phyloP scores from a whole-genome alignment of 345 rosid species.

The Noccaea bulbosa region DNA sequence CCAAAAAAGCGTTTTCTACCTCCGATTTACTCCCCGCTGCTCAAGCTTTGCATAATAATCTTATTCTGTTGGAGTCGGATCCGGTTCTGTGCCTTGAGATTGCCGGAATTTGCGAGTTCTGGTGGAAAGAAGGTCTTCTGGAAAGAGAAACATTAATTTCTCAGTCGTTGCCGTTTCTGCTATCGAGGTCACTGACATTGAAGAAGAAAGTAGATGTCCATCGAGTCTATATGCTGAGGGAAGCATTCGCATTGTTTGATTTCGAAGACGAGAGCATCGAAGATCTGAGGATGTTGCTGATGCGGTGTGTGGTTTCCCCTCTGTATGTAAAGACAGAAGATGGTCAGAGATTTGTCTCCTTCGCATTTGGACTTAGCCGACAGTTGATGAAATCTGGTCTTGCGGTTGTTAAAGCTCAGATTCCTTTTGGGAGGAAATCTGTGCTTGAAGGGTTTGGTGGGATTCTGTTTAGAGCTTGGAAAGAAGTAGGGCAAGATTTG shows the following conservation, averaged over 20 bases:
- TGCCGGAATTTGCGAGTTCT: slow-evolving; percentile 72
- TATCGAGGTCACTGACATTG: slow-evolving; percentile 75
- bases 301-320: slow-evolving; percentile 82
- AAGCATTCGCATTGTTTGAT: slow-evolving; percentile 75
- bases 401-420: slow-evolving; percentile 86
- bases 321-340: slow-evolving; percentile 78
- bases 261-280: slow-evolving; percentile 89
- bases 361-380: slow-evolving; percentile 72
- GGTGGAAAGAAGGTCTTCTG: slow-evolving; percentile 72
- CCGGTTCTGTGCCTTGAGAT: slow-evolving; percentile 59
- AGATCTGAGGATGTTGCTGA: slow-evolving; percentile 72
- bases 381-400: slow-evolving; percentile 77
- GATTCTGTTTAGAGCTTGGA: slow-evolving; percentile 84
- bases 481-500: slow-evolving; percentile 56
- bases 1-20: slow-evolving; percentile 52
- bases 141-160: slow-evolving; percentile 71
- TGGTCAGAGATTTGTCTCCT: slow-evolving; percentile 75
- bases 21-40: slow-evolving; percentile 62
- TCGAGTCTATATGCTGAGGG: slow-evolving; percentile 72
- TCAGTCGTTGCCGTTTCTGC: slow-evolving; percentile 74
- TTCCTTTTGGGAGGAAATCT: slow-evolving; percentile 83
- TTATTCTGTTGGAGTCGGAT: slow-evolving; percentile 75
- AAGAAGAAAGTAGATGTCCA: slow-evolving; percentile 88
- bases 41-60: slow-evolving; percentile 65
- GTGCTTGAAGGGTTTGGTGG: slow-evolving; percentile 88